A percentile compares a stretch with the other conserved stretches of the same genome.
Conservation (phyloP, 164 flowering plant genomes). For the Kingdonia uniflora region DNA sequence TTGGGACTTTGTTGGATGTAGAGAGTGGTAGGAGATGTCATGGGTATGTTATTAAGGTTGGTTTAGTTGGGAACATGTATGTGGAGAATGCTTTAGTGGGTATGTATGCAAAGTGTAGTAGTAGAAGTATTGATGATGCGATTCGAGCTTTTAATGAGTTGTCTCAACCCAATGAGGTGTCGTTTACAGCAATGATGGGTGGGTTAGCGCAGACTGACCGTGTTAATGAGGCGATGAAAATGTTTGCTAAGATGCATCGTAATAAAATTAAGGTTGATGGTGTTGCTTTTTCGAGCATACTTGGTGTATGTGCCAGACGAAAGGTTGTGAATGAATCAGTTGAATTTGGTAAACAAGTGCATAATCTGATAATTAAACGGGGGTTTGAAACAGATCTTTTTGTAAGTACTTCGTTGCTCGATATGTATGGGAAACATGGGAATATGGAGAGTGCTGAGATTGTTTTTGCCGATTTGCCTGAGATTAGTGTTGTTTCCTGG, state of each 20-base stretch:
- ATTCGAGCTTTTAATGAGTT: slow-evolving; percentile 37
- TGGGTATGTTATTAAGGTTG: slow-evolving; percentile 46
- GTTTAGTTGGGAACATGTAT: slow-evolving; percentile 46
- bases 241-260: slow-evolving; percentile 55
- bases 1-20: slow-evolving; percentile 32
- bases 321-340: slow-evolving; percentile 15
- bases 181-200: slow-evolving; percentile 66
- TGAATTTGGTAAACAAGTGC: slow-evolving; percentile 39
- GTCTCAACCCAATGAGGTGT: slow-evolving; percentile 58
- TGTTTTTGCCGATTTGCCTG: slow-evolving; percentile 26
- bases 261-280: slow-evolving; percentile 40
- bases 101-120: slow-evolving; percentile 67
- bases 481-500: slow-evolving; percentile 50
- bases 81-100: slow-evolving; percentile 68
- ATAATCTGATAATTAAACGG: slow-evolving; percentile 38
- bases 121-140: slow-evolving; percentile 38
- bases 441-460: slow-evolving; percentile 51
- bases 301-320: slow-evolving; percentile 50
- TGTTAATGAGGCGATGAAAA: slow-evolving; percentile 41
- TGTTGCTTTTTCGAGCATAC: slow-evolving; percentile 54
- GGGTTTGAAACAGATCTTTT: slow-evolving; percentile 50
- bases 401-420: slow-evolving; percentile 51
- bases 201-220: slow-evolving; percentile 41
- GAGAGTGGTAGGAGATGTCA: slow-evolving; percentile 50
- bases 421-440: slow-evolving; percentile 54